phyloP scores from a whole-genome alignment of 495 filamentous ascomycete species.

The Hypoxylon crocopeplum region DNA sequence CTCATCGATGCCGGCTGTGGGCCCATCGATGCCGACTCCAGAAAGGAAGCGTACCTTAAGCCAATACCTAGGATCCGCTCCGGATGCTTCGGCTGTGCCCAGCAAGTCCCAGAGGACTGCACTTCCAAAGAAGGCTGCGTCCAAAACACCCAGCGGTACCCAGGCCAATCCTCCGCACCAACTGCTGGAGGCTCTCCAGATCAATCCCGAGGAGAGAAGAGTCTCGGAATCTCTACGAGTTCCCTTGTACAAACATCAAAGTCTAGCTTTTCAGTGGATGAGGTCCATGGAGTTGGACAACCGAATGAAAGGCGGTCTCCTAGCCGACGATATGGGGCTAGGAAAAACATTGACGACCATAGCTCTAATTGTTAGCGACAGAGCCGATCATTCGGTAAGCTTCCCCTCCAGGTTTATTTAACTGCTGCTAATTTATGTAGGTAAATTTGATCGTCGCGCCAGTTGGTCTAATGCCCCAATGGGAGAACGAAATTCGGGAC shows the following conservation, averaged over 20 bases:
- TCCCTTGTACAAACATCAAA: slow-evolving; percentile 77
- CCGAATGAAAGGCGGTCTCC: slow-evolving; percentile 75
- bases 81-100: too few relatives aligned
- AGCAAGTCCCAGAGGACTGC: too few relatives aligned
- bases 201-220: slow-evolving; percentile 43
- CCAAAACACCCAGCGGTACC: too few relatives aligned
- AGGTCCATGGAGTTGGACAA: slow-evolving; percentile 73
- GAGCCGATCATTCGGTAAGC: slow-evolving; percentile 66
- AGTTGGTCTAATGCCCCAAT: slow-evolving; percentile 86
- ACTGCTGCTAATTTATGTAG: slow-evolving; percentile 63
- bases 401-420: slow-evolving; percentile 71
- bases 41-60: too few relatives aligned
- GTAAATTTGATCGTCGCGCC: slow-evolving; percentile 90
- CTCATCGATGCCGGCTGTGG: too few relatives aligned
- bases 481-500: slow-evolving; percentile 60
- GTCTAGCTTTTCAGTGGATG: slow-evolving; percentile 78
- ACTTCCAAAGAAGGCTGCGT: too few relatives aligned
- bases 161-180: neutral
- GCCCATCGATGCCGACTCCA: too few relatives aligned
- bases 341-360: slow-evolving; percentile 27
- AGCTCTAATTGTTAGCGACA: slow-evolving; percentile 9
- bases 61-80: too few relatives aligned
- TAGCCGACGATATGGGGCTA: slow-evolving; percentile 55
- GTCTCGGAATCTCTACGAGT: slow-evolving; percentile 67
- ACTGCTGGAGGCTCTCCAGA: neutral